Conservation (phyloP, 495 filamentous ascomycete genomes). For the Aspergillus campestris region DNA sequence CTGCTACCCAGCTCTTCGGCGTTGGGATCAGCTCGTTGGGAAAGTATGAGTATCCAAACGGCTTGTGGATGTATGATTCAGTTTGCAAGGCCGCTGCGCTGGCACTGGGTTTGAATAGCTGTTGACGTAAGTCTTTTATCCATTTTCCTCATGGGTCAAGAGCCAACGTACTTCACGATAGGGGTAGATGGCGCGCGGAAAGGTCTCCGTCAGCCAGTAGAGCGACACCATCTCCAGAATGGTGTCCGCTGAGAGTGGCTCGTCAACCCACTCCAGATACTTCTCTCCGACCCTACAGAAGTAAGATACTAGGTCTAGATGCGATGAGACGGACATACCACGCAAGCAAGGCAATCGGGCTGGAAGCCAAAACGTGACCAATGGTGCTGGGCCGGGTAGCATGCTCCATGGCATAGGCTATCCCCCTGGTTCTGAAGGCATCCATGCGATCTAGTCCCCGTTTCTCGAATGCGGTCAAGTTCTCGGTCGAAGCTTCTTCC, state of each 20-base stretch:
- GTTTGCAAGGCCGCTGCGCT: constrained; percentile 13
- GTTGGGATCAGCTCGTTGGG: constrained; percentile 43
- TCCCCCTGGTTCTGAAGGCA: constrained; percentile 31
- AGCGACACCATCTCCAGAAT: constrained; percentile 51
- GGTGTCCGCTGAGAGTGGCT: constrained; percentile 38
- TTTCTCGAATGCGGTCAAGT: constrained; percentile 27
- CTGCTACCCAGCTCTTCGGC: constrained; percentile 43
- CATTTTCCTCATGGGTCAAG: not conserved
- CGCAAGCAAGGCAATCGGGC: constrained; percentile 53
- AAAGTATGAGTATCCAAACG: constrained; percentile 51
- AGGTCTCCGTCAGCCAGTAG: constrained; percentile 60
- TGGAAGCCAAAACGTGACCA: constrained; percentile 47
- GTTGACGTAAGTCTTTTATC: constrained; percentile 5
- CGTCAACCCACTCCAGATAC: constrained; percentile 54
- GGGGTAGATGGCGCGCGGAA: constrained; percentile 48
- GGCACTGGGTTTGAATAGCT: constrained; percentile 17
- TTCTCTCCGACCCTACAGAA: constrained; percentile 56
- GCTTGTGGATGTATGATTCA: constrained; percentile 41
- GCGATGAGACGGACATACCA: constrained; percentile 43
- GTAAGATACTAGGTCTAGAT: not conserved
- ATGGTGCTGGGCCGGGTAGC: constrained; percentile 54
- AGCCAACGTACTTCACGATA: constrained; percentile 35
- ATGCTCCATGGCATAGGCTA: constrained; percentile 49
- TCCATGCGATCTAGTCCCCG: constrained; percentile 20
- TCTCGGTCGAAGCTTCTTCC: constrained; percentile 41